These are phyloP conservation scores for Xylaria castorea DNA, from an alignment of 495 filamentous ascomycete genomes.

Conservation along the genomic window DNA sequence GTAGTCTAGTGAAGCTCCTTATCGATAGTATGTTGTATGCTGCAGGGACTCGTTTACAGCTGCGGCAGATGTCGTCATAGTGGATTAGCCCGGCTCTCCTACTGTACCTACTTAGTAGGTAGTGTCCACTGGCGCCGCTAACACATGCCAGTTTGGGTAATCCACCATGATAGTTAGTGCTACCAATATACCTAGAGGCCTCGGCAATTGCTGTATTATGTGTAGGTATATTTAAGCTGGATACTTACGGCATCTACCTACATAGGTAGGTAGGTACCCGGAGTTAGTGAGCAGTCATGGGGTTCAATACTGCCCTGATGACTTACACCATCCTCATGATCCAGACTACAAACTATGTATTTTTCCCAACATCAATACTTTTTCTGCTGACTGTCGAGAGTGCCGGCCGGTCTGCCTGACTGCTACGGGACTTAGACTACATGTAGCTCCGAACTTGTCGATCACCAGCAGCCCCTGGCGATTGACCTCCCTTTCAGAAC, in stretches of 20 bases:
- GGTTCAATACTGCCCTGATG: neutral
- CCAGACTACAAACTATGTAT: neutral
- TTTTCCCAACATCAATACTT: neutral
- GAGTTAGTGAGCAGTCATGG: neutral
- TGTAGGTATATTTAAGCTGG: neutral
- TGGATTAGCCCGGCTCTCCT: neutral
- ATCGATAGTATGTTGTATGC: constrained; percentile 8
- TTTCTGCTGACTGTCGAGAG: neutral
- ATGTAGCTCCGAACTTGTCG: constrained; percentile 15
- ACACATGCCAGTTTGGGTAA: neutral
- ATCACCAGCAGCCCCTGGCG: constrained; percentile 15
- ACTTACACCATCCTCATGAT: neutral
- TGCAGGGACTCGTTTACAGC: constrained; percentile 11
- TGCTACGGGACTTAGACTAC: neutral
- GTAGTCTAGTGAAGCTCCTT: constrained; percentile 9
- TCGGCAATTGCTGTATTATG: neutral
- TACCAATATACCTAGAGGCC: neutral
- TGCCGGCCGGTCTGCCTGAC: neutral
- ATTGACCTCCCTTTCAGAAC: neutral
- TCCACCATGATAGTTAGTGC: neutral
- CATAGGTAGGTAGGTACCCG: neutral
- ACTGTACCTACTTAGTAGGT: no score
- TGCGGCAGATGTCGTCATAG: constrained; percentile 13
- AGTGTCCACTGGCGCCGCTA: neutral
- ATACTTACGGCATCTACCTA: neutral